These are phyloP conservation scores for Ophiocordyceps camponoti-floridani DNA, from an alignment of 2,329 filamentous ascomycete species.

Conservation along the genomic window DNA sequence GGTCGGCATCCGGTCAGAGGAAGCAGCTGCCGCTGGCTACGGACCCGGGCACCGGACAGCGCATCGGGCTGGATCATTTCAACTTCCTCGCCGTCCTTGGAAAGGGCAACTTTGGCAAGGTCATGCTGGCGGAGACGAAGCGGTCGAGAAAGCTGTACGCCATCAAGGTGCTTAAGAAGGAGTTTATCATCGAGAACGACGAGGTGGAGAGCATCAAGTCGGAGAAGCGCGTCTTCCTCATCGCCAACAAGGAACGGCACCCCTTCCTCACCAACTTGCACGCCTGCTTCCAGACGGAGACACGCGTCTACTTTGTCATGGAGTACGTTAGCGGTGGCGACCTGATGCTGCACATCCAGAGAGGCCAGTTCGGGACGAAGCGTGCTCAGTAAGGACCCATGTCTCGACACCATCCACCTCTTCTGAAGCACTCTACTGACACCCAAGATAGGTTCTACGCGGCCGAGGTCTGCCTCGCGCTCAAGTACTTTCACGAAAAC, in stretches of 20 bases:
- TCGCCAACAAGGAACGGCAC: constrained; percentile 92
- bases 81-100: constrained; percentile 96
- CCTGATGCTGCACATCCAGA: constrained; percentile 96
- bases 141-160: constrained; percentile 80
- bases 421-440: constrained; percentile 4
- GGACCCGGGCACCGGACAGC: constrained; percentile 54
- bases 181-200: constrained; percentile 99
- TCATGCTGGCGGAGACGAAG: constrained; percentile 98
- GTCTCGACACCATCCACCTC: background rate
- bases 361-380: constrained; percentile 89
- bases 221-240: constrained; percentile 91
- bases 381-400: constrained; percentile 56
- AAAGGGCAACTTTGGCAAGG: constrained; percentile 98
- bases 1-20: constrained; percentile 16
- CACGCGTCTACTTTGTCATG: constrained; percentile 97
- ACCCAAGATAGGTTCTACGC: constrained; percentile 63
- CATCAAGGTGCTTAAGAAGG: constrained; percentile 98
- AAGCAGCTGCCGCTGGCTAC: constrained; percentile 56
- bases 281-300: constrained; percentile 98
- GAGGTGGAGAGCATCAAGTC: constrained; percentile 96
- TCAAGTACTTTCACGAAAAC: constrained; percentile 99
- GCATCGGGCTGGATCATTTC: constrained; percentile 95
- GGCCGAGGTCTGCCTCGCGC: constrained; percentile 84
- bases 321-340: constrained; percentile 98
- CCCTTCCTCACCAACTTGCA: constrained; percentile 91